Evolutionary conservation across 2,329 filamentous ascomycete genomes (phyloP).

Genomic region (Colletotrichum theobromicola): DNA sequence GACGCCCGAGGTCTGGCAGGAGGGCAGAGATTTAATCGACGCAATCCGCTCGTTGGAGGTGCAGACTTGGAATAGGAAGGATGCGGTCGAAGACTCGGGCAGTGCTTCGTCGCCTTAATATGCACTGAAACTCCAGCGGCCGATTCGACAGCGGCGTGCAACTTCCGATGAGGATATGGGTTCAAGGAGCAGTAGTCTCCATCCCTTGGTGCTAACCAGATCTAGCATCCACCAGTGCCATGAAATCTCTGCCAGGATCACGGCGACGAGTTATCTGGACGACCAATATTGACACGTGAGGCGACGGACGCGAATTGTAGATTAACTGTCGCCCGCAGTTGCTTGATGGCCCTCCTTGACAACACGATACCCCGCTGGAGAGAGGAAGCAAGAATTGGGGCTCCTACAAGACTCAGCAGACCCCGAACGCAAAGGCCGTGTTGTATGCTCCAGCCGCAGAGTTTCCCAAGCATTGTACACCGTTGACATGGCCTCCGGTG

Average conservation of each 20-base stretch:
- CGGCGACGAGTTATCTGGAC: not conserved
- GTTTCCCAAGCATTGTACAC: not conserved
- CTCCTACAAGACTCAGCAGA: not conserved
- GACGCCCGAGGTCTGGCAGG: not conserved
- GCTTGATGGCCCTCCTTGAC: not conserved
- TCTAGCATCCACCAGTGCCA: not conserved
- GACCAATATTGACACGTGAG: not conserved
- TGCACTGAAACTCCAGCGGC: not conserved
- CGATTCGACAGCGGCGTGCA: not conserved
- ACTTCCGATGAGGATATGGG: not conserved
- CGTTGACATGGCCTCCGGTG: not conserved
- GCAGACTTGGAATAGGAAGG: slow-evolving; percentile 74
- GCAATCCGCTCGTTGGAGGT: slow-evolving; percentile 68
- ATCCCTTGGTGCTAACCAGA: not conserved
- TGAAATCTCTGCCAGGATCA: not conserved
- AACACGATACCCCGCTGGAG: not conserved
- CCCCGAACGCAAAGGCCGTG: not conserved
- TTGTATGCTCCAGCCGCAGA: not conserved
- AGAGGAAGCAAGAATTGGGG: not conserved
- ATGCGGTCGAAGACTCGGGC: slow-evolving; percentile 75
- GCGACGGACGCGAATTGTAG: not conserved
- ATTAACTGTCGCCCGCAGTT: not conserved
- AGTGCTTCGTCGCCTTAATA: slow-evolving; percentile 29
- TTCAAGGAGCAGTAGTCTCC: not conserved
- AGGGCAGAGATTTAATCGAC: not conserved